A percentile compares a stretch with the other conserved stretches of the same genome.
Conservation (phyloP, 2,329 filamentous ascomycete genomes). For the Aureobasidium zeae region DNA sequence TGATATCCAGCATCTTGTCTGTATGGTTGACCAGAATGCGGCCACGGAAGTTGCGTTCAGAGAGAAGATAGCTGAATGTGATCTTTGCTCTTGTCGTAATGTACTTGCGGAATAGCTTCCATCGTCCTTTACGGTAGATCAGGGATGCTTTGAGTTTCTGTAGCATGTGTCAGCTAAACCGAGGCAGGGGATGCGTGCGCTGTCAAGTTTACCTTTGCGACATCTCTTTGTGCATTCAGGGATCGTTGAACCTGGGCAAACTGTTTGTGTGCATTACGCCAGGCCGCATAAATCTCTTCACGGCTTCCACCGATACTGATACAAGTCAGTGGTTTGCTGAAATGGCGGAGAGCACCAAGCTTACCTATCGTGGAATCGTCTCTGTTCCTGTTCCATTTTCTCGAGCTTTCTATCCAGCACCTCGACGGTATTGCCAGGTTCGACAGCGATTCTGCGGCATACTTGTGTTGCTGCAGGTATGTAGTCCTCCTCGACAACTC, state of each 20-base stretch:
- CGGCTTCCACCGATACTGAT: conserved; percentile 24
- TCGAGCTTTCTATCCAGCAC: conserved; percentile 27
- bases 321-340: background rate
- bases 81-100: conserved; percentile 81
- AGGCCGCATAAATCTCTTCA: conserved; percentile 23
- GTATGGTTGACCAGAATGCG: conserved; percentile 69
- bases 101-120: conserved; percentile 69
- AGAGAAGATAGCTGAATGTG: conserved; percentile 80
- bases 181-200: too few species aligned
- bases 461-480: conserved; percentile 20
- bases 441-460: conserved; percentile 23
- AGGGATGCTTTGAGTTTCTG: conserved; percentile 53
- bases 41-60: conserved; percentile 81
- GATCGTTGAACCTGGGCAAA: conserved; percentile 20
- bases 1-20: conserved; percentile 63
- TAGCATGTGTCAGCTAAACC: background rate
- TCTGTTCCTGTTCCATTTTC: conserved; percentile 21
- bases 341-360: background rate
- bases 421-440: conserved; percentile 26
- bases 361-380: conserved; percentile 7
- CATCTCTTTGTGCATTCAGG: conserved; percentile 20
- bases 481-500: conserved; percentile 23
- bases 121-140: conserved; percentile 60
- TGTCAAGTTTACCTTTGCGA: conserved; percentile 37
- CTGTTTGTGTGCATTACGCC: background rate